Conservation (phyloP, 371 early-diverging fungal genomes). For the Apophysomyces variabilis region DNA sequence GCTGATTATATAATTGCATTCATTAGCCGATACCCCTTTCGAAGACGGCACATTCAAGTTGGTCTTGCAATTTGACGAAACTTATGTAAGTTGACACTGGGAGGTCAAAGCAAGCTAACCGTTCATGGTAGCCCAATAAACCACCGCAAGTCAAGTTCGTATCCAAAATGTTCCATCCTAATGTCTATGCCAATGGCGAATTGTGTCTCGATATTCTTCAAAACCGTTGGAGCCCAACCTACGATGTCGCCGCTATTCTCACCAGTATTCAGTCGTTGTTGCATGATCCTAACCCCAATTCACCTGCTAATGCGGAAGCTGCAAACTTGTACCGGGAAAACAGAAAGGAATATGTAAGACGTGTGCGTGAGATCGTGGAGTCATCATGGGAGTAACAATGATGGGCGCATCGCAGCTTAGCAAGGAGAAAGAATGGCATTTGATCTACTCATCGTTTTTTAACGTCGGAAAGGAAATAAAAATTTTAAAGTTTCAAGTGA, state of each 20-base stretch:
- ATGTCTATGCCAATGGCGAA: constrained; percentile 98
- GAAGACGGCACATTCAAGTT: constrained; percentile 99
- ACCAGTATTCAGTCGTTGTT: constrained; percentile 97
- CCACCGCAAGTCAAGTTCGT: constrained; percentile 98
- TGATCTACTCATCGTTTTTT: not conserved
- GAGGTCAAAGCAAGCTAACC: not conserved
- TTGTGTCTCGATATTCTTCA: constrained; percentile 99
- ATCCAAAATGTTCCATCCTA: constrained; percentile 99
- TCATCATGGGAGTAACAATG: constrained; percentile 79
- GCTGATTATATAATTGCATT: constrained; percentile 10
- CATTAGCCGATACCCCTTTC: constrained; percentile 94
- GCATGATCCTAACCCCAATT: constrained; percentile 98
- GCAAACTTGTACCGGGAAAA: constrained; percentile 95
- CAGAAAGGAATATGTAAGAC: constrained; percentile 90
- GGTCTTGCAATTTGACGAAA: constrained; percentile 94
- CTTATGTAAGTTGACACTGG: constrained; percentile 64
- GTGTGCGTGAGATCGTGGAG: constrained; percentile 95
- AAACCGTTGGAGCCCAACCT: constrained; percentile 98
- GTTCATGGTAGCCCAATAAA: constrained; percentile 81
- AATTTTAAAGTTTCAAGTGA: not conserved
- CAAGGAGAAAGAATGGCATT: not conserved
- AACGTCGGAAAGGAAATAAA: not conserved
- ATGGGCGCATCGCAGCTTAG: not conserved
- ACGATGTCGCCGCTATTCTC: constrained; percentile 95
- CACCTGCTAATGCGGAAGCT: constrained; percentile 99